phyloP scores from a whole-genome alignment of 129 eudicot genomes.

The Apium graveolens region DNA sequence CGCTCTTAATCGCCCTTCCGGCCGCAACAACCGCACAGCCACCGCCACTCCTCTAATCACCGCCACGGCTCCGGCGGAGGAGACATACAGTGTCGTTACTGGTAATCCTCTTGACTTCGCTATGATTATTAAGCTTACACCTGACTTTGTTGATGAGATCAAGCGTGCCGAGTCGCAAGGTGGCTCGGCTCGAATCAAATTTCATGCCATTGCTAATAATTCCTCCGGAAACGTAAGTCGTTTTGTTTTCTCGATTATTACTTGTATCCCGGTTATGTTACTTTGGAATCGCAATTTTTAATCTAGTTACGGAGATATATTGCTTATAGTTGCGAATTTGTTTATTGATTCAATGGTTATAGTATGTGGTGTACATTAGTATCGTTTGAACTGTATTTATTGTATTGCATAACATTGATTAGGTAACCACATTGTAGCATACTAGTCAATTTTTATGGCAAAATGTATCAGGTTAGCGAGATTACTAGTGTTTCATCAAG shows the following conservation, averaged over 20 bases:
- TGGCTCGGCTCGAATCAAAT: constrained; percentile 59
- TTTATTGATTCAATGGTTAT: neutral
- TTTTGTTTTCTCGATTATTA: neutral
- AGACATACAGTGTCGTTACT: constrained; percentile 59
- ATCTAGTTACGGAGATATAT: neutral
- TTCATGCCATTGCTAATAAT: constrained; percentile 59
- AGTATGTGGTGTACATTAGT: neutral
- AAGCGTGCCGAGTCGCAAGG: constrained; percentile 75
- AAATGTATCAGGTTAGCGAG: no score
- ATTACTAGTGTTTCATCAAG: neutral
- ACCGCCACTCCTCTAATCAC: constrained; percentile 6
- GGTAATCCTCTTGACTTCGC: constrained; percentile 61
- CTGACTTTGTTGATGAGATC: constrained; percentile 90
- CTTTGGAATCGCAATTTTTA: neutral
- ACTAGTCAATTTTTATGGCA: neutral
- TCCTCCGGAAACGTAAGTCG: constrained; percentile 60
- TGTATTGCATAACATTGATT: neutral
- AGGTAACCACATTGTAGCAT: neutral
- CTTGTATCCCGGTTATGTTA: neutral
- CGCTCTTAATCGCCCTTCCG: constrained; percentile 29
- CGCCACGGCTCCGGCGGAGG: constrained; percentile 30
- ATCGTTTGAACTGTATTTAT: neutral
- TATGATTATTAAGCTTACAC: constrained; percentile 68
- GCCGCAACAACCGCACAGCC: constrained; percentile 35
- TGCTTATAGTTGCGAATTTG: neutral